Evolutionary conservation across 2,329 filamentous ascomycete species (phyloP).

Genomic region (Fusarium denticulatum): DNA sequence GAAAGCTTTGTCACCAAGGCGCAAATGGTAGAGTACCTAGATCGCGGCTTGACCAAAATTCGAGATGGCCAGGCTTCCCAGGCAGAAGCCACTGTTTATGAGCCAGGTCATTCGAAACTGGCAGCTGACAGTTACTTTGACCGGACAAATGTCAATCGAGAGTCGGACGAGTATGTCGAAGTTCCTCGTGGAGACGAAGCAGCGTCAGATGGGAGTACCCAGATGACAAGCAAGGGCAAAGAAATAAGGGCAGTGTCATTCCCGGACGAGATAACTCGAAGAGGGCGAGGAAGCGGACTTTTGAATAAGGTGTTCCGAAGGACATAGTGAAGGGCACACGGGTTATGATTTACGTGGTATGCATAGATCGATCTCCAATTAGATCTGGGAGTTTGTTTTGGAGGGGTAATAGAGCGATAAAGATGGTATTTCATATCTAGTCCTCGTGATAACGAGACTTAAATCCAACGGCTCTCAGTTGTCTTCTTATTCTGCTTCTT

Average conservation of each 20-base stretch:
- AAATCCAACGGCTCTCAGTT: neutral
- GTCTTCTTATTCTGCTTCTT: neutral
- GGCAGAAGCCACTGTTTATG: constrained; percentile 33
- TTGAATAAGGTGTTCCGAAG: constrained; percentile 52
- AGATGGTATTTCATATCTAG: neutral
- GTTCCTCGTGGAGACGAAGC: constrained; percentile 43
- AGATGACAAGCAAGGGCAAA: constrained; percentile 33
- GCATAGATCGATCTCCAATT: neutral
- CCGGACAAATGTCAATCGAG: constrained; percentile 35
- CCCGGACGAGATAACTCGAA: constrained; percentile 35
- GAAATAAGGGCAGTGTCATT: constrained; percentile 28
- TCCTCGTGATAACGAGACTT: neutral
- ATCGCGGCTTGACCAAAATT: constrained; percentile 58
- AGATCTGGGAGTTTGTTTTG: constrained; percentile 2
- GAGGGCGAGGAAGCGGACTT: constrained; percentile 45
- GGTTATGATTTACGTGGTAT: constrained; percentile 7
- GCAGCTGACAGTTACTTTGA: constrained; percentile 45
- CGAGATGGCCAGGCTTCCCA: constrained; percentile 42
- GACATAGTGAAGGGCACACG: constrained; percentile 18
- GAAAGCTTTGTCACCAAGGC: constrained; percentile 56
- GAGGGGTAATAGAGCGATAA: neutral
- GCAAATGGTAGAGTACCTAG: constrained; percentile 60
- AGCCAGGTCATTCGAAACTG: constrained; percentile 46
- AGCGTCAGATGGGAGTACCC: constrained; percentile 27
- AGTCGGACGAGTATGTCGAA: constrained; percentile 51